Percentiles rank a stretch among this genome's conserved stretches.
phyloP scores from a whole-genome alignment of 495 filamentous ascomycete species.

The Xeromyces bisporus region DNA sequence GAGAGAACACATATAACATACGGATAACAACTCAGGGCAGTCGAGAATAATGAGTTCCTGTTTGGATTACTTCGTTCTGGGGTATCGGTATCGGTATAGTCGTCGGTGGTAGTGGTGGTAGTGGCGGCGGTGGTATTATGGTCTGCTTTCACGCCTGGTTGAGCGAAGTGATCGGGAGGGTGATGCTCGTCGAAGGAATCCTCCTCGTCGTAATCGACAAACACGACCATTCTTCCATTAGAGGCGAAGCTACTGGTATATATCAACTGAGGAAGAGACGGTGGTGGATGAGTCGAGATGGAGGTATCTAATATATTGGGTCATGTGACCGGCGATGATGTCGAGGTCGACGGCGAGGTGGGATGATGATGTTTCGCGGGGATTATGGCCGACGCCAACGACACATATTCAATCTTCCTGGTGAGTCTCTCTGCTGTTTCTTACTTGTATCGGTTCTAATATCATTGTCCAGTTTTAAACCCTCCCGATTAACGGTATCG shows the following conservation, averaged over 20 bases:
- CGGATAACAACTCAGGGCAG: constrained; percentile 81
- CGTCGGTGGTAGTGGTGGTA: not conserved
- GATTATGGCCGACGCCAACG: too few species aligned
- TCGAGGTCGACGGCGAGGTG: too few species aligned
- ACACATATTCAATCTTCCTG: not conserved
- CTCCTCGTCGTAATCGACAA: constrained; percentile 27
- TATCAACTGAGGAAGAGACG: constrained; percentile 10
- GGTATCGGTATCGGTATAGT: constrained; percentile 2
- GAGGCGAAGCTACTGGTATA: too few species aligned
- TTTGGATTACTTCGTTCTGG: constrained; percentile 39
- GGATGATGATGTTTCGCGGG: too few species aligned
- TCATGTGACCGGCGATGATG: too few species aligned
- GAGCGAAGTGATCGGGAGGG: constrained; percentile 5
- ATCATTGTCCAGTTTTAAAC: not conserved
- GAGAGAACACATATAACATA: too few species aligned
- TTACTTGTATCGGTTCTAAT: too few species aligned
- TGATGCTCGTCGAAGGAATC: constrained; percentile 16
- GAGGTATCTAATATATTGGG: too few species aligned
- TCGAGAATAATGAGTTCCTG: constrained; percentile 49
- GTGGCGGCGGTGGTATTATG: not conserved
- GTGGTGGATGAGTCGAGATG: not conserved
- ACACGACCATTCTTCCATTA: constrained; percentile 29
- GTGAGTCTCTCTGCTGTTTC: not conserved
- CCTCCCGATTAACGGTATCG: not conserved
- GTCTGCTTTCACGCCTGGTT: constrained; percentile 1